Base-by-base conservation (phyloP, 192 early-diverging fungal genomes). In the Mortierella alpina region DNA sequence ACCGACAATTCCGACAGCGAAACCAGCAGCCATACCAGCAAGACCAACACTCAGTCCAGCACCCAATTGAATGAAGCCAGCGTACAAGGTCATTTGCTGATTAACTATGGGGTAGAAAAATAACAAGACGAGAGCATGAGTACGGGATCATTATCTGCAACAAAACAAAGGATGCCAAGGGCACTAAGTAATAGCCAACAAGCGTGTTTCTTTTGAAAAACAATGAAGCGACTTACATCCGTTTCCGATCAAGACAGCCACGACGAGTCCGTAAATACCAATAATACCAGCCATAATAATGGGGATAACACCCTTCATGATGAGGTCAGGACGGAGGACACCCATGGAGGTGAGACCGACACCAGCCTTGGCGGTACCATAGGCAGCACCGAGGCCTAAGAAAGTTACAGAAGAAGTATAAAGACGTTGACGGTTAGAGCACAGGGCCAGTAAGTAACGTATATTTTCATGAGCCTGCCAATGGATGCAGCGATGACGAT, bases 211-310 rank as follows among this genome's bases (percentile, higher is more conserved):
- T 53, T 15, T 20, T 42, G n/a, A 52, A 50, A 23, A 7, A 60
- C 20, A 51, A 48, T 15, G 15, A 41, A 22, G 60, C 66, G 59
- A 89, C 88, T 93, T 93, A 87, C 92, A 85, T 73, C 90, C 90
- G 78, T 91, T 92, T 45, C 93, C 88, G 59, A 96, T 92, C 48
- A 99, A 89, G 7, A 99, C 98, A 7, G 98, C 90, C 8, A 99
- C 96, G 13, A 98, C 97, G 13, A 99, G 88, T 49, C 98, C 98
- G 86, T 99, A 99, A 81, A 99, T 96, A 83, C 93, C 97, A 75
- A 99, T 95, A 85, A 99, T 99, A 95, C 98, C 98, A 75, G 92
- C 95, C 96, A 98, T 98, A 74, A 99, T 93, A 60, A 98, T 95
- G 15, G 96, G 96, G 61, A 99, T 92, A 66, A 96, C 90, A 52